phyloP scores from a whole-genome alignment of 2,329 filamentous ascomycete genomes.

The Colletotrichum godetiae region DNA sequence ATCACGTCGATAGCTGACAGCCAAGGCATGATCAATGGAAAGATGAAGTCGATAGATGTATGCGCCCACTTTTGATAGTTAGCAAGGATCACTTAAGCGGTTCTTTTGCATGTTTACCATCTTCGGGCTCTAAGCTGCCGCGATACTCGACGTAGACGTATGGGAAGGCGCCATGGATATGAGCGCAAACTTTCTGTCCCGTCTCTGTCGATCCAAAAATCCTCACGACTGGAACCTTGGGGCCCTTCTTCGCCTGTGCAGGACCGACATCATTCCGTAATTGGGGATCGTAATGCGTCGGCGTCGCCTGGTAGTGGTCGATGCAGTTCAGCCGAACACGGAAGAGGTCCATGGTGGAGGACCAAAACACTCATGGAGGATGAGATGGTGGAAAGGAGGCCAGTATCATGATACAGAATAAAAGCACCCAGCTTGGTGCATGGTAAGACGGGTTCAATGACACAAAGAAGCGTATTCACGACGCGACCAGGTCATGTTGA shows the following conservation, averaged over 20 bases:
- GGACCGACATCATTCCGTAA: constrained; percentile 74
- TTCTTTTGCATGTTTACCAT: constrained; percentile 63
- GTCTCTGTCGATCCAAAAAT: constrained; percentile 94
- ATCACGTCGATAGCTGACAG: constrained; percentile 85
- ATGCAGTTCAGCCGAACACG: constrained; percentile 94
- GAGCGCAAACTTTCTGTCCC: constrained; percentile 94
- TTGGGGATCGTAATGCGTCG: constrained; percentile 83
- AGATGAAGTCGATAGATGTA: constrained; percentile 84
- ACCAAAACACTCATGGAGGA: constrained; percentile 21
- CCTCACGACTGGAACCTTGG: constrained; percentile 86
- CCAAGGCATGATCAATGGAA: constrained; percentile 91
- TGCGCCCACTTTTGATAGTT: constrained; percentile 67
- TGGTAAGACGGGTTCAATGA: neutral
- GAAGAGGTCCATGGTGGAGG: constrained; percentile 73
- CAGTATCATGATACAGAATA: constrained; percentile 1
- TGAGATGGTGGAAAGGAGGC: neutral
- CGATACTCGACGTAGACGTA: constrained; percentile 94
- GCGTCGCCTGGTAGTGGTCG: constrained; percentile 88
- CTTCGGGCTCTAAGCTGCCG: constrained; percentile 73
- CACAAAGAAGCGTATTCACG: neutral
- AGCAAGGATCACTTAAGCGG: neutral
- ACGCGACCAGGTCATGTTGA: constrained; percentile 30
- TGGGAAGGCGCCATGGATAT: constrained; percentile 94
- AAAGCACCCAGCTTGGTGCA: neutral
- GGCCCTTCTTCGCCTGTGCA: constrained; percentile 70